A percentile compares a stretch with the other conserved stretches of the same genome.
These are phyloP conservation scores for Entomortierella chlamydospora DNA, from an alignment of 192 early-diverging fungal species.

Conservation along the genomic window DNA sequence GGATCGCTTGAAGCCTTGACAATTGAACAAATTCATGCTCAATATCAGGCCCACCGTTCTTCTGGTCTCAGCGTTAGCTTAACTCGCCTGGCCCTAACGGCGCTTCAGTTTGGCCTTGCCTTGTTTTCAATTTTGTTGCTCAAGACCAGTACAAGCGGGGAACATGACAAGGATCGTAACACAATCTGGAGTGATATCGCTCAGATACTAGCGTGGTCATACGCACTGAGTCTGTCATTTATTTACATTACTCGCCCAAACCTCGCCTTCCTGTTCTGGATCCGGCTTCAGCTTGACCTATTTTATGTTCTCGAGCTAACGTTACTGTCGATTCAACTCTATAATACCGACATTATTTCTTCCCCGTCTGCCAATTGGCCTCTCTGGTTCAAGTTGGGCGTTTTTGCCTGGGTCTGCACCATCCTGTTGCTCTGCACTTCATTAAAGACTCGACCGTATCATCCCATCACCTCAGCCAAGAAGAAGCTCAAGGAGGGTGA, in stretches of 20 bases:
- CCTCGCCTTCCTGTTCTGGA: constrained; percentile 38
- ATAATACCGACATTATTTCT: constrained; percentile 7
- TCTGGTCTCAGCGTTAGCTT: constrained; percentile 34
- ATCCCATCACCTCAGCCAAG: background rate
- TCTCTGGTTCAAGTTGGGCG: constrained; percentile 31
- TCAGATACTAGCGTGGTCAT: constrained; percentile 28
- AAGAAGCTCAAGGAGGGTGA: constrained; percentile 22
- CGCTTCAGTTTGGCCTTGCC: constrained; percentile 34
- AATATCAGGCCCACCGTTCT: constrained; percentile 29
- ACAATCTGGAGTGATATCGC: background rate
- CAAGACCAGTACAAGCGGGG: background rate
- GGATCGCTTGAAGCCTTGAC: background rate
- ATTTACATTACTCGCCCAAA: constrained; percentile 14
- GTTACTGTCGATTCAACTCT: constrained; percentile 10
- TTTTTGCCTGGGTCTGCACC: constrained; percentile 7
- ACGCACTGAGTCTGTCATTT: constrained; percentile 25
- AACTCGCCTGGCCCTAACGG: constrained; percentile 36
- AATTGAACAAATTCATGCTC: constrained; percentile 23
- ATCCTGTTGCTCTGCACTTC: constrained; percentile 30
- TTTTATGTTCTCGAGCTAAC: constrained; percentile 24
- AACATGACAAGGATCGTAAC: background rate
- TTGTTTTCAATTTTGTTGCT: constrained; percentile 29
- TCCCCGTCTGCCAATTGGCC: constrained; percentile 19
- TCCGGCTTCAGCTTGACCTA: constrained; percentile 46
- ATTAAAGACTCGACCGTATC: constrained; percentile 26